These are phyloP conservation scores for Metschnikowia chrysomelidarum DNA, from an alignment of 805 yeast genomes.

Conservation along the genomic window DNA sequence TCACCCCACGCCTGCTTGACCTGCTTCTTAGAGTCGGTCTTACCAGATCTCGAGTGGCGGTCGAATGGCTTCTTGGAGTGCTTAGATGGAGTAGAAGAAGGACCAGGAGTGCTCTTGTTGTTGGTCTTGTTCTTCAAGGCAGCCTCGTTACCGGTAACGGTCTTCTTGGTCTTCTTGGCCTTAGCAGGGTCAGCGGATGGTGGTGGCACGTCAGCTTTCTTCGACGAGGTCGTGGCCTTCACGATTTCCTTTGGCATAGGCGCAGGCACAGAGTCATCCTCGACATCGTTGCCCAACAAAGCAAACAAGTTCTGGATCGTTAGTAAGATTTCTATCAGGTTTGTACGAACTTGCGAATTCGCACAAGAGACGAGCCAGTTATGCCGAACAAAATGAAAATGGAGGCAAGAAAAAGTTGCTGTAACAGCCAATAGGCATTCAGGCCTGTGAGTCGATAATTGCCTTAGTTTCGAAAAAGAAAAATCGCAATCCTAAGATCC, in stretches of 20 bases:
- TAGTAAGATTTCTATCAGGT: too few species aligned
- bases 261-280: constrained; percentile 60
- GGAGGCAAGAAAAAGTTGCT: too few species aligned
- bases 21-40: constrained; percentile 82
- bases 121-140: constrained; percentile 62
- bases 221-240: constrained; percentile 79
- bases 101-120: constrained; percentile 67
- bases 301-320: constrained; percentile 66
- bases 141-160: constrained; percentile 83
- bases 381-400: too few species aligned
- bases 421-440: too few species aligned
- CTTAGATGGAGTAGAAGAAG: constrained; percentile 51
- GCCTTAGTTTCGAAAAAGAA: too few species aligned
- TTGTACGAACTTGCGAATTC: too few species aligned
- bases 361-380: too few species aligned
- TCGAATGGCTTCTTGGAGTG: constrained; percentile 63
- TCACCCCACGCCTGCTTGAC: constrained; percentile 88
- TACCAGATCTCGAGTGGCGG: constrained; percentile 84
- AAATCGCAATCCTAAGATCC: too few species aligned
- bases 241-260: constrained; percentile 71
- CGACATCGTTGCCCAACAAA: constrained; percentile 86
- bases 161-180: constrained; percentile 70
- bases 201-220: constrained; percentile 82
- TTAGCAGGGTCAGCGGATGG: constrained; percentile 76
- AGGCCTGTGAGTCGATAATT: too few species aligned